A percentile compares a stretch with the other conserved stretches of the same genome.
phyloP scores from a whole-genome alignment of 2,329 filamentous ascomycete species.

The Emmonsiellopsis sp. region DNA sequence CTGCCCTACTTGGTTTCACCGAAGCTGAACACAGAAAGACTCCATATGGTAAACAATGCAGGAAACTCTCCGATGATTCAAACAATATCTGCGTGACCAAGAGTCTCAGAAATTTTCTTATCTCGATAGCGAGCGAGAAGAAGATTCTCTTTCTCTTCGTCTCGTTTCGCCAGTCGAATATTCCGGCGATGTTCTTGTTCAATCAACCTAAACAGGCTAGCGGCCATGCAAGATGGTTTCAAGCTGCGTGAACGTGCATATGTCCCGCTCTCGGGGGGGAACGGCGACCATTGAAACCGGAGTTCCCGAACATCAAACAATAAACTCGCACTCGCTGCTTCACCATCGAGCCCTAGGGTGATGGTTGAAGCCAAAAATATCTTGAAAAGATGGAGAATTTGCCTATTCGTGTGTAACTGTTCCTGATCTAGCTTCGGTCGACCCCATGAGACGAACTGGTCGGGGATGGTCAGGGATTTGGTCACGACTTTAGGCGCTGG shows the following conservation, averaged over 20 bases:
- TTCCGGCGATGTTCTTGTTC: not conserved
- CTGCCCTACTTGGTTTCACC: too few species aligned
- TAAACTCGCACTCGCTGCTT: not conserved
- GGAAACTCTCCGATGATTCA: not conserved
- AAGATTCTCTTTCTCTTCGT: not conserved
- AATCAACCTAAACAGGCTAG: not conserved
- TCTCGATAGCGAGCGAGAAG: not conserved
- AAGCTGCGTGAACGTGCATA: not conserved
- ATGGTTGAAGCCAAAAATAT: not conserved
- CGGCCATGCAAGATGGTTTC: not conserved
- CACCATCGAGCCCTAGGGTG: not conserved
- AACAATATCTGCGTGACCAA: not conserved
- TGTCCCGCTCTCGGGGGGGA: not conserved
- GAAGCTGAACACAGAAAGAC: too few species aligned
- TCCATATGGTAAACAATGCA: too few species aligned
- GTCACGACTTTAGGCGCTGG: not conserved
- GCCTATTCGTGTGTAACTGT: not conserved
- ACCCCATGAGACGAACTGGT: not conserved
- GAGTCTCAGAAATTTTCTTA: not conserved
- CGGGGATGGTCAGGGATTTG: not conserved
- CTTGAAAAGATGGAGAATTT: not conserved
- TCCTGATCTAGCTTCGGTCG: not conserved
- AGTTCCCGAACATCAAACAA: not conserved
- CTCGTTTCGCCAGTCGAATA: not conserved
- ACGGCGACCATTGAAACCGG: conserved; percentile 1